Evolutionary conservation across 305 asterid genomes (phyloP).

Genomic region (Andrographis paniculata): DNA sequence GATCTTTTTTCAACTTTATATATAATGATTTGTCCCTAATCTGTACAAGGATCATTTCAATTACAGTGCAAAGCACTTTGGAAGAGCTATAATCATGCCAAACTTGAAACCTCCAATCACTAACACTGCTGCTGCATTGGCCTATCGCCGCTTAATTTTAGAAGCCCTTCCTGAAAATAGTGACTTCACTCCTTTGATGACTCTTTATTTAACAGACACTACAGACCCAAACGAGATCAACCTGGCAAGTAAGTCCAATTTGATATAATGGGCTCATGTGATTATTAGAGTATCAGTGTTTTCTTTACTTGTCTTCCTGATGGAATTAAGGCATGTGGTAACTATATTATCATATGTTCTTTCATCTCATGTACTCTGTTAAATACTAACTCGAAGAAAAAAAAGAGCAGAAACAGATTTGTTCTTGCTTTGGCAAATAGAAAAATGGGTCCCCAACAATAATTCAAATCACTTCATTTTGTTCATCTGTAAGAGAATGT

Average conservation of each 20-base stretch:
- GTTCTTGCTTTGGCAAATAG: no score
- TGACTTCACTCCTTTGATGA: slow-evolving; percentile 80
- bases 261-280: not conserved
- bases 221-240: slow-evolving; percentile 72
- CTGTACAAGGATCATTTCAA: slow-evolving; percentile 13
- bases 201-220: slow-evolving; percentile 87
- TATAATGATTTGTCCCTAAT: not conserved
- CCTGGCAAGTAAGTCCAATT: slow-evolving; percentile 60
- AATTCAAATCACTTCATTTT: no score
- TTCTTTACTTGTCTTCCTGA: not conserved
- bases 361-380: not conserved
- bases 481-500: no score
- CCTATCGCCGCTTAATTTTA: slow-evolving; percentile 60
- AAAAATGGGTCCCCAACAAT: no score
- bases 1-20: not conserved
- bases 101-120: slow-evolving; percentile 85
- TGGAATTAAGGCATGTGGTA: slow-evolving; percentile 11
- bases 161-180: slow-evolving; percentile 53
- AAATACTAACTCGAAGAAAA: no score
- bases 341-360: not conserved
- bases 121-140: slow-evolving; percentile 71
- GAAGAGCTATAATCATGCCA: slow-evolving; percentile 94
- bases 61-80: slow-evolving; percentile 62
- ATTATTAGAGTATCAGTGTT: not conserved
- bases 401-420: no score